Evolutionary conservation across 805 yeast species (phyloP).

Genomic region (Pichia manshurica): DNA sequence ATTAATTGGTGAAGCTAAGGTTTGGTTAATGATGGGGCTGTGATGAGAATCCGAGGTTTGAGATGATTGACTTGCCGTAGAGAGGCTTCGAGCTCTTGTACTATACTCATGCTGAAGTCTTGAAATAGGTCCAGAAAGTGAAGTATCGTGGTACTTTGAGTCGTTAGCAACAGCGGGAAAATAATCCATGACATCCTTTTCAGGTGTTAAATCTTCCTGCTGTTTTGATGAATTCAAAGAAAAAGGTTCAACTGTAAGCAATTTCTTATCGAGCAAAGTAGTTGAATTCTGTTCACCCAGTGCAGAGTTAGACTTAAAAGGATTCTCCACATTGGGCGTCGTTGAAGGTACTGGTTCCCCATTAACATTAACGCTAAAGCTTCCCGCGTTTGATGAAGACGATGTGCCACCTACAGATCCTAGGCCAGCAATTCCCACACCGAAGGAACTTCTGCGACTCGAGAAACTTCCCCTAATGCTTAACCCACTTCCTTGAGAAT

Average conservation of each 20-base stretch:
- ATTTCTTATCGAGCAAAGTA: slow-evolving; percentile 12
- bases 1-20: slow-evolving; percentile 28
- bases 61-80: slow-evolving; percentile 37
- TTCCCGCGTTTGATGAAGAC: slow-evolving; percentile 11
- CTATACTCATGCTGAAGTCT: slow-evolving; percentile 15
- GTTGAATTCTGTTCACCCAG: slow-evolving; percentile 2
- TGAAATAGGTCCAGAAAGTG: slow-evolving; percentile 2
- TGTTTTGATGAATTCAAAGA: slow-evolving; percentile 16
- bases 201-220: neutral
- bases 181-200: neutral
- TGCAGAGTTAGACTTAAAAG: slow-evolving; percentile 14
- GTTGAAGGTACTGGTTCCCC: neutral
- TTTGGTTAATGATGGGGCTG: neutral
- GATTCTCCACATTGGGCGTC: slow-evolving; percentile 13
- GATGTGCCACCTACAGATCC: slow-evolving; percentile 9
- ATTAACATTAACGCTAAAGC: slow-evolving; percentile 7
- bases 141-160: neutral
- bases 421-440: slow-evolving; percentile 6
- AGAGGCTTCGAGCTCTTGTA: slow-evolving; percentile 20
- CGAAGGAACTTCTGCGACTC: slow-evolving; percentile 4
- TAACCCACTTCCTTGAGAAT: slow-evolving; percentile 2
- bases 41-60: slow-evolving; percentile 25
- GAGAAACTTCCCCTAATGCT: slow-evolving; percentile 8
- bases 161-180: neutral
- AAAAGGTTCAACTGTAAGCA: slow-evolving; percentile 21